Conservation (phyloP, 805 yeast species). For the Kuraishia cidri region DNA sequence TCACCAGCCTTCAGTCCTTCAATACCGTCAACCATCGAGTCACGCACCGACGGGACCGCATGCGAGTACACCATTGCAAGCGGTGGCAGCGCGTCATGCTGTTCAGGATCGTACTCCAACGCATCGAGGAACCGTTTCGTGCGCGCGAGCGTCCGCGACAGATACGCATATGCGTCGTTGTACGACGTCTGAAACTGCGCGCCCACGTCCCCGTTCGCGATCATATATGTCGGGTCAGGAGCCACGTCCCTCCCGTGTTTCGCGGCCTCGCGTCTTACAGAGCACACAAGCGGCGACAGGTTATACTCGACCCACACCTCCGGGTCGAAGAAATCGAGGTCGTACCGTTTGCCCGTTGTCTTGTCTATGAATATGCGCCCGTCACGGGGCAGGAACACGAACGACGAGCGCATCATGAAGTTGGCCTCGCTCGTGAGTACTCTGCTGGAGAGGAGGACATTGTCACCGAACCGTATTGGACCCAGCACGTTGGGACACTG, state of each 20-base stretch:
- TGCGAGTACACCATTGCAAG: conserved; percentile 76
- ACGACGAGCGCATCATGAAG: conserved; percentile 84
- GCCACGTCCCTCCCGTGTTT: conserved; percentile 4
- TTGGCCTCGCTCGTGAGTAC: conserved; percentile 74
- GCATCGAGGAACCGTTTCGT: conserved; percentile 51
- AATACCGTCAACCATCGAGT: conserved; percentile 53
- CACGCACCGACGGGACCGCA: conserved; percentile 77
- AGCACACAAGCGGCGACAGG: conserved; percentile 64
- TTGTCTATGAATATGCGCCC: conserved; percentile 68
- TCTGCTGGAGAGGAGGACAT: conserved; percentile 64
- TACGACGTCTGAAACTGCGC: conserved; percentile 24
- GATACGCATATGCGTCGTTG: conserved; percentile 56
- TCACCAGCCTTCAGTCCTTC: conserved; percentile 64
- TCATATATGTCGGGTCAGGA: background rate
- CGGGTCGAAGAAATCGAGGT: conserved; percentile 72
- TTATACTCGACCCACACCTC: conserved; percentile 73
- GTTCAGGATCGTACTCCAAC: conserved; percentile 40
- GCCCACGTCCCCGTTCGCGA: background rate
- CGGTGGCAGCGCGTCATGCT: conserved; percentile 61
- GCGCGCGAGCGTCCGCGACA: conserved; percentile 48
- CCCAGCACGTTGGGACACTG: conserved; percentile 84
- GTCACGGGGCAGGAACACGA: conserved; percentile 64
- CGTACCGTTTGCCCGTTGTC: conserved; percentile 46
- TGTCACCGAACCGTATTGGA: conserved; percentile 76
- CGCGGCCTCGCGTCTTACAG: conserved; percentile 16